Conservation (phyloP, 129 eudicot species). For the Deinandra increscens region DNA sequence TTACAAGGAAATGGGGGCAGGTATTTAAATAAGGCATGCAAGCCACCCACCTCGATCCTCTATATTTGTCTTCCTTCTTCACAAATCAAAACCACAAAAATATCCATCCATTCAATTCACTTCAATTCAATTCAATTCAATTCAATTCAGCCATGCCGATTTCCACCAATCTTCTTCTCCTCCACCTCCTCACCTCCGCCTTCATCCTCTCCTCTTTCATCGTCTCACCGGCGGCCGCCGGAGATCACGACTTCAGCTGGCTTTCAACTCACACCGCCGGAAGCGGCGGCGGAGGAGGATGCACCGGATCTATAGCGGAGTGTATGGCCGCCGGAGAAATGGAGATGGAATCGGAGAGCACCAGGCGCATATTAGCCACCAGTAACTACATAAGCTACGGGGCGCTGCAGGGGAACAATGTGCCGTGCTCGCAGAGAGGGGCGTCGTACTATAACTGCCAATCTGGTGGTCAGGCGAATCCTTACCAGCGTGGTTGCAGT, state of each 20-base stretch:
- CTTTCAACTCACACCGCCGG: no score
- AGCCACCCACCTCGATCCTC: background rate
- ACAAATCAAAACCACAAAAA: background rate
- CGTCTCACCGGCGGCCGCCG: constrained; percentile 20
- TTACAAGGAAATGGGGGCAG: background rate
- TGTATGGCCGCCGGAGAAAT: constrained; percentile 68
- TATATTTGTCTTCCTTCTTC: constrained; percentile 18
- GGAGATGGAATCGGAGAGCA: constrained; percentile 69
- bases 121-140: no score
- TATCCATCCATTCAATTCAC: background rate
- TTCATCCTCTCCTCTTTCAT: constrained; percentile 17
- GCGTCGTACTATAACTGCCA: constrained; percentile 80
- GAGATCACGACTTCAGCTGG: constrained; percentile 45
- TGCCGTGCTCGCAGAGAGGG: constrained; percentile 84
- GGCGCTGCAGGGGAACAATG: constrained; percentile 59
- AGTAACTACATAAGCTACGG: constrained; percentile 68
- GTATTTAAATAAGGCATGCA: constrained; percentile 33
- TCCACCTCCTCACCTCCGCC: constrained; percentile 32
- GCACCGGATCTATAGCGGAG: constrained; percentile 73
- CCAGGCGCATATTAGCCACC: constrained; percentile 63
- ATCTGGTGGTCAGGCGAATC: constrained; percentile 78
- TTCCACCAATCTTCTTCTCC: constrained; percentile 22
- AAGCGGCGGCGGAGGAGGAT: constrained; percentile 33
- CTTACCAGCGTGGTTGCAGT: constrained; percentile 77
- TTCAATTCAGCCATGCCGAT: constrained; percentile 40